These are phyloP conservation scores for Mallotus repandus DNA, from an alignment of 441 rosid genomes.

Conservation along the genomic window DNA sequence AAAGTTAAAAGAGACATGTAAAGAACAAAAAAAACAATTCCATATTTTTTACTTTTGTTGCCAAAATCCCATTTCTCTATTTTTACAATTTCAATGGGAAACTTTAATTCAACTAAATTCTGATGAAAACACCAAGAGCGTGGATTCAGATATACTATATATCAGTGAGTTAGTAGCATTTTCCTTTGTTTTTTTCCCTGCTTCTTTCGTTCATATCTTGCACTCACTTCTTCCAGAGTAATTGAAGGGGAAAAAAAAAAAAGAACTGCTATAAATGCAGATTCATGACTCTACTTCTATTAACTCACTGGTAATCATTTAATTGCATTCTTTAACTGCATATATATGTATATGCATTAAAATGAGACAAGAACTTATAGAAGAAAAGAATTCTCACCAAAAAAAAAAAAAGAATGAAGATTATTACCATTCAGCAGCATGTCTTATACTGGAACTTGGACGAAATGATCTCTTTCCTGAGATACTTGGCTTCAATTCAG, in stretches of 20 bases:
- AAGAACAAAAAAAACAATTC: not conserved
- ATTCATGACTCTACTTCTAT: not conserved
- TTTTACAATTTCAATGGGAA: too few relatives aligned
- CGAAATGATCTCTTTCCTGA: slow-evolving; percentile 91
- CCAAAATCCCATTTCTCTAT: not conserved
- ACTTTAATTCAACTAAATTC: too few relatives aligned
- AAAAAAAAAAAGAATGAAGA: too few relatives aligned
- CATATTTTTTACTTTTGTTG: not conserved
- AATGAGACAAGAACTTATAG: not conserved
- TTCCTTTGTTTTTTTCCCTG: too few relatives aligned
- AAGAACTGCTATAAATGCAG: not conserved
- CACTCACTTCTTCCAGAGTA: too few relatives aligned
- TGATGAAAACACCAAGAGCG: too few relatives aligned
- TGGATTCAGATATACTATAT: too few relatives aligned
- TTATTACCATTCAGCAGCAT: slow-evolving; percentile 88
- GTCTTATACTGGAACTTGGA: slow-evolving; percentile 79
- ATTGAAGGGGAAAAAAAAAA: too few relatives aligned
- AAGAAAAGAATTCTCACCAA: too few relatives aligned
- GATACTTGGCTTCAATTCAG: slow-evolving; percentile 78
- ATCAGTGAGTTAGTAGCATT: too few relatives aligned
- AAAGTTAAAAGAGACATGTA: too few relatives aligned
- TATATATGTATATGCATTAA: not conserved
- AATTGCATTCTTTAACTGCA: not conserved
- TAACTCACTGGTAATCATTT: not conserved
- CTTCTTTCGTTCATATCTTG: too few relatives aligned